Percentiles rank a stretch among this genome's conserved stretches.
Conservation (phyloP, 257 asterid genomes). For the Asclepias syriaca region DNA sequence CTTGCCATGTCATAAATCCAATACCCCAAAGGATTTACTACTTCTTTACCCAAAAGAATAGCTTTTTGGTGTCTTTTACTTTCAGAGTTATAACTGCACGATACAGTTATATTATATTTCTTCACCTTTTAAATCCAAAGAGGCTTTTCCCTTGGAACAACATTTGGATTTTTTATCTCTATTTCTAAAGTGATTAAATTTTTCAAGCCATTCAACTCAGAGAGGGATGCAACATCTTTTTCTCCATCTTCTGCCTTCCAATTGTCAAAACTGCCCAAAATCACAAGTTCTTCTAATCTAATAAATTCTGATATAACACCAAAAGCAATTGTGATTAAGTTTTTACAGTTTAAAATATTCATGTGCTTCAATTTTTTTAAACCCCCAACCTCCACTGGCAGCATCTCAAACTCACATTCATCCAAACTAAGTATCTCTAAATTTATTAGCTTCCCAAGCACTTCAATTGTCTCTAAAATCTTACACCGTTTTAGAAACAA, state of each 20-base stretch:
- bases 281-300: slow-evolving; percentile 13
- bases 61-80: too few relatives aligned
- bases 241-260: background rate
- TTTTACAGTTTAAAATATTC: background rate
- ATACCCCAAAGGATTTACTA: background rate
- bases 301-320: slow-evolving; percentile 10
- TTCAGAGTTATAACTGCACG: background rate
- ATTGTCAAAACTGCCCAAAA: background rate
- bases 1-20: background rate
- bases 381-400: slow-evolving; percentile 15
- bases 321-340: background rate
- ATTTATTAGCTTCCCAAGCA: slow-evolving; percentile 8
- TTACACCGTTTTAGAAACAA: background rate
- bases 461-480: background rate
- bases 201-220: background rate
- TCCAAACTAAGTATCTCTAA: slow-evolving; percentile 14
- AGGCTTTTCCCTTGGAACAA: background rate
- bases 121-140: background rate
- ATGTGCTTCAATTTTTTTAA: slow-evolving; percentile 7
- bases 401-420: background rate
- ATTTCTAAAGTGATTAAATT: background rate
- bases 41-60: background rate
- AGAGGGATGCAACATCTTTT: background rate
- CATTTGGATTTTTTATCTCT: background rate
- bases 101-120: background rate